Percentiles rank a stretch among this genome's conserved stretches.
Conservation (phyloP, 352 stramenopile genomes). For the Lagenidium sp. region DNA sequence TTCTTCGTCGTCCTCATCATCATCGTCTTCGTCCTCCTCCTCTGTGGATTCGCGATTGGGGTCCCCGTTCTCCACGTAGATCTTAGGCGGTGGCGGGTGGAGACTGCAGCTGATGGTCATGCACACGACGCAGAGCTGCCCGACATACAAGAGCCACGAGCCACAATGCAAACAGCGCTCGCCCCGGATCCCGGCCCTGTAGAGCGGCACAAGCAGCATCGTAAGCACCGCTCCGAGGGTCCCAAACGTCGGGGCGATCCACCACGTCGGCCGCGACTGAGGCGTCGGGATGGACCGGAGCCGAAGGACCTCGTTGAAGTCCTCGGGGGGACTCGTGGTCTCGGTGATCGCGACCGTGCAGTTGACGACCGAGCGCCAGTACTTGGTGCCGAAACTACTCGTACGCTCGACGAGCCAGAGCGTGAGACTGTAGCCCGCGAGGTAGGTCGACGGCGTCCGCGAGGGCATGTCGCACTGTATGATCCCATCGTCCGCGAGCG, state of each 20-base stretch:
- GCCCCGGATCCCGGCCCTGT: constrained; percentile 31
- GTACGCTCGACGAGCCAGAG: constrained; percentile 48
- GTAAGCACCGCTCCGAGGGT: constrained; percentile 11
- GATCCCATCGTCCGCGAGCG: constrained; percentile 34
- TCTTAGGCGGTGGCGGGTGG: constrained; percentile 33
- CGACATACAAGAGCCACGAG: constrained; percentile 53
- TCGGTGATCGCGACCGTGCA: constrained; percentile 54
- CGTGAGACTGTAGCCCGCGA: constrained; percentile 44
- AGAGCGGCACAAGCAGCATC: constrained; percentile 34
- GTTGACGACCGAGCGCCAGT: constrained; percentile 62
- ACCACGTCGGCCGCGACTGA: constrained; percentile 15
- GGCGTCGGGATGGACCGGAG: constrained; percentile 36
- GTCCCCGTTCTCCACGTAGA: constrained; percentile 40
- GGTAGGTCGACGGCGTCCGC: constrained; percentile 35
- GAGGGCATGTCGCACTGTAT: constrained; percentile 50
- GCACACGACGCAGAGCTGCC: constrained; percentile 38
- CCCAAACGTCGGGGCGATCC: constrained; percentile 20
- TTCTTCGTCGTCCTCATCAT: background rate
- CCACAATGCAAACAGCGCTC: constrained; percentile 58
- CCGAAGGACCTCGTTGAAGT: constrained; percentile 49
- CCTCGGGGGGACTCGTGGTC: constrained; percentile 19
- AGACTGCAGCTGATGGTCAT: constrained; percentile 49
- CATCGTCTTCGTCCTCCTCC: constrained; percentile 3
- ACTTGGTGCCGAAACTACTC: constrained; percentile 30
- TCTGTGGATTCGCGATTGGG: constrained; percentile 11